A percentile compares a stretch with the other conserved stretches of the same genome.
Evolutionary conservation across 768 basidiomycete genomes (phyloP).

Genomic region (Psilocybe sp.): DNA sequence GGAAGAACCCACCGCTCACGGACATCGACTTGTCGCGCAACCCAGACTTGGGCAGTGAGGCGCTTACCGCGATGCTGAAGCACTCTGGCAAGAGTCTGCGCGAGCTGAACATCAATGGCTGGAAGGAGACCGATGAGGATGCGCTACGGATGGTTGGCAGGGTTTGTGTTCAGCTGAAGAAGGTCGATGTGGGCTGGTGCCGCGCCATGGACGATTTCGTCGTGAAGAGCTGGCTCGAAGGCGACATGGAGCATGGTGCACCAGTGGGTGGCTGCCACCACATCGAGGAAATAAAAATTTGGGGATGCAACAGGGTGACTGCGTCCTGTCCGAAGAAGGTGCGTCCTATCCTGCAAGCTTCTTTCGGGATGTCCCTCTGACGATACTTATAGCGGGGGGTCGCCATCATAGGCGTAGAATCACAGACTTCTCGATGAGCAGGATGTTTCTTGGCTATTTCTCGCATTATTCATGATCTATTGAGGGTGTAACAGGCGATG

Average conservation of each 20-base stretch:
- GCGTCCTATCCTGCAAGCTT: constrained; percentile 9
- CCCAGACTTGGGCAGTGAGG: constrained; percentile 42
- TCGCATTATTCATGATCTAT: no score
- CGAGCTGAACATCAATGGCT: constrained; percentile 72
- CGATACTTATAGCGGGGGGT: constrained; percentile 10
- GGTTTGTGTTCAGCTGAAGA: constrained; percentile 39
- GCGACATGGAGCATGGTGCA: constrained; percentile 19
- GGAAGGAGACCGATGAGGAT: constrained; percentile 59
- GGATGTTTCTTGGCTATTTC: background rate
- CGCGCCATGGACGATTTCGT: constrained; percentile 80
- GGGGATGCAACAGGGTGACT: constrained; percentile 52
- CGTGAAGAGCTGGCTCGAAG: constrained; percentile 63
- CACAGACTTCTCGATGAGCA: constrained; percentile 9
- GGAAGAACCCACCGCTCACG: constrained; percentile 53
- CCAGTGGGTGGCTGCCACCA: constrained; percentile 31
- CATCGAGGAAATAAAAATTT: constrained; percentile 46
- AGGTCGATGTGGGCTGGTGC: constrained; percentile 84
- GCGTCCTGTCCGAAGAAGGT: constrained; percentile 39
- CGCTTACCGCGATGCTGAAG: constrained; percentile 60
- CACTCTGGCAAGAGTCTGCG: constrained; percentile 64
- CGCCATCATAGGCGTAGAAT: constrained; percentile 14
- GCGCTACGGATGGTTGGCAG: constrained; percentile 32
- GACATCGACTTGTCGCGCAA: constrained; percentile 65
- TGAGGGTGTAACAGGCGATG: no score
- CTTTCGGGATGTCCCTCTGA: background rate